These are phyloP conservation scores for Ascochyta viciae-villosae DNA, from an alignment of 2,329 filamentous ascomycete genomes.

Conservation along the genomic window DNA sequence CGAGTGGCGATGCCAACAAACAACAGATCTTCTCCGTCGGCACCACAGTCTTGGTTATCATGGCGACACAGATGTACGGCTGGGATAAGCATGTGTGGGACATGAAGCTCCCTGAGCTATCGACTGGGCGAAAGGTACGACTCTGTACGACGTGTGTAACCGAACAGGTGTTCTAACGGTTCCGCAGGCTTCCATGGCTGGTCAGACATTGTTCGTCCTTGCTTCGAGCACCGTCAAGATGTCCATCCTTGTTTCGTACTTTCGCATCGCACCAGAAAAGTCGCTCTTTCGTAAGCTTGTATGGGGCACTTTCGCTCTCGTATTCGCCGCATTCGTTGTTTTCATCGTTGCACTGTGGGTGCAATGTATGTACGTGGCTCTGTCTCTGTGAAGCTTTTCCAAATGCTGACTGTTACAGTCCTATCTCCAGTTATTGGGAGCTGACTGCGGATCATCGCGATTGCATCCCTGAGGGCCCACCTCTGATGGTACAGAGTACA, in stretches of 20 bases:
- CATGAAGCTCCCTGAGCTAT: conserved; percentile 35
- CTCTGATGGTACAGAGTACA: conserved; percentile 52
- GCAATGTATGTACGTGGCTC: conserved; percentile 45
- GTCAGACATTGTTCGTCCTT: conserved; percentile 48
- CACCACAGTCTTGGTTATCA: conserved; percentile 43
- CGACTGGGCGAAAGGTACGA: conserved; percentile 45
- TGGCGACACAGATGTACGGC: conserved; percentile 47
- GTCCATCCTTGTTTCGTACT: conserved; percentile 50
- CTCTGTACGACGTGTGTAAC: conserved; percentile 25
- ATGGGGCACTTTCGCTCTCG: conserved; percentile 45
- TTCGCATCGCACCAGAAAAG: conserved; percentile 49
- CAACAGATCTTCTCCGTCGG: conserved; percentile 42
- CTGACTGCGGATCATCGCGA: conserved; percentile 46
- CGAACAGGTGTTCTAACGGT: conserved; percentile 28
- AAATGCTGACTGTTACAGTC: conserved; percentile 45
- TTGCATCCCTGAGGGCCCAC: conserved; percentile 55
- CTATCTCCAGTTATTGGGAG: conserved; percentile 55
- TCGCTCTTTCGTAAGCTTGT: conserved; percentile 49
- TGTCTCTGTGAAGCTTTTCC: not conserved
- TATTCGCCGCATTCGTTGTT: conserved; percentile 44
- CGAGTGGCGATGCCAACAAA: conserved; percentile 26
- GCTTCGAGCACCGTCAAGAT: conserved; percentile 49
- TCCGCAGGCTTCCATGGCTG: conserved; percentile 48
- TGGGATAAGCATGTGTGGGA: conserved; percentile 51
- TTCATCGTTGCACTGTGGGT: conserved; percentile 49